Percentiles rank a stretch among this genome's conserved stretches.
Evolutionary conservation across 768 basidiomycete species (phyloP).

Genomic region (Galerina marginata): DNA sequence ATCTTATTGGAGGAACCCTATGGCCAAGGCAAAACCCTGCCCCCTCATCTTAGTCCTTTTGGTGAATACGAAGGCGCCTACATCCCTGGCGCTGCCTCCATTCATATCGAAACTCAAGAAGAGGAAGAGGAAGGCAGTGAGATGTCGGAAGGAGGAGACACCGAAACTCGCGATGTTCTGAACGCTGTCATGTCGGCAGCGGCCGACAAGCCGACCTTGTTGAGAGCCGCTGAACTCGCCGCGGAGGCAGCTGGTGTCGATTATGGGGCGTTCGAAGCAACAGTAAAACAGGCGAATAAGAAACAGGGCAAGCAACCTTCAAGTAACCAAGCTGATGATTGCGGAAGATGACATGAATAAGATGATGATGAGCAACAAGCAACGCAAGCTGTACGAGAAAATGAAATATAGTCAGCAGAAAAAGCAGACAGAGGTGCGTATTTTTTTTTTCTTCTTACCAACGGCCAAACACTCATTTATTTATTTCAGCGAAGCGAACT

Average conservation of each 20-base stretch:
- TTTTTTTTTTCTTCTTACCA: too few species aligned
- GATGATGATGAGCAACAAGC: conserved; percentile 97
- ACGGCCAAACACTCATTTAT: neutral
- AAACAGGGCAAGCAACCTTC: conserved; percentile 36
- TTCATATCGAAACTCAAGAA: conserved; percentile 36
- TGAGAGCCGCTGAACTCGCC: conserved; percentile 88
- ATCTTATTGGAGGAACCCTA: conserved; percentile 88
- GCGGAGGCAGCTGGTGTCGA: conserved; percentile 91
- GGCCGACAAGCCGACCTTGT: conserved; percentile 61
- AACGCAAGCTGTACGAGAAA: conserved; percentile 91
- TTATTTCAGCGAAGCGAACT: conserved; percentile 59
- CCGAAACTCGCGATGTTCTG: conserved; percentile 19
- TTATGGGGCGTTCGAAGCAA: conserved; percentile 77
- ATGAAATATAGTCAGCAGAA: conserved; percentile 88
- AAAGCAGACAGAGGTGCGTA: conserved; percentile 76
- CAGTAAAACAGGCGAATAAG: conserved; percentile 66
- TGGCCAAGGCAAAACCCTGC: conserved; percentile 82
- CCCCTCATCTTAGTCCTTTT: conserved; percentile 96
- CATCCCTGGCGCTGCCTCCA: conserved; percentile 54
- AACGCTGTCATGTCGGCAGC: conserved; percentile 21
- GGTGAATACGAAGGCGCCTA: conserved; percentile 82
- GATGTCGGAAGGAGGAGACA: conserved; percentile 21
- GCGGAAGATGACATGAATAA: conserved; percentile 90
- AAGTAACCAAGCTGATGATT: conserved; percentile 36
- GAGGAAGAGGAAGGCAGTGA: conserved; percentile 33